phyloP scores from a whole-genome alignment of 2,329 filamentous ascomycete genomes.

The Davidsoniella neocaledoniae region DNA sequence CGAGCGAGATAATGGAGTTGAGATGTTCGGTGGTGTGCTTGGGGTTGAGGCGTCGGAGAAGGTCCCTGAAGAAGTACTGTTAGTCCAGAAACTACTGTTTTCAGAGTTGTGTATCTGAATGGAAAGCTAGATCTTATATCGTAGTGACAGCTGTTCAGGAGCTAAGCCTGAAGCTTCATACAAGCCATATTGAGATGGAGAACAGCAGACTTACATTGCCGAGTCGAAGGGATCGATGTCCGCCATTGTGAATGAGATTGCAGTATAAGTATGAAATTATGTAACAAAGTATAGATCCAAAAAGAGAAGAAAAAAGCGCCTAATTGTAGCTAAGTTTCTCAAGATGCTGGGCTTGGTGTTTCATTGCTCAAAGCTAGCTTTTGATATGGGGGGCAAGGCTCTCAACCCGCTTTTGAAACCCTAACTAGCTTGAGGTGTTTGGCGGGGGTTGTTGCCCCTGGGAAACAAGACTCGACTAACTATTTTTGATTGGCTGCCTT shows the following conservation, averaged over 20 bases:
- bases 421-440: constrained; percentile 2
- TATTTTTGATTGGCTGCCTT: constrained; percentile 8
- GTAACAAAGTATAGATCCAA: background rate
- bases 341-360: background rate
- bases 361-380: background rate
- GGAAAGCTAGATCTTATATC: too few relatives aligned
- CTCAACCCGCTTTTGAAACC: background rate
- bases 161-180: too few relatives aligned
- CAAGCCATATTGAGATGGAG: constrained; percentile 7
- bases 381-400: background rate
- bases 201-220: constrained; percentile 42
- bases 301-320: background rate
- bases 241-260: constrained; percentile 23
- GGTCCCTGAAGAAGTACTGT: constrained; percentile 46
- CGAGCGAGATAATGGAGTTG: constrained; percentile 70
- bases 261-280: background rate
- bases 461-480: background rate
- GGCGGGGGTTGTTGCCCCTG: constrained; percentile 6
- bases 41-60: constrained; percentile 92
- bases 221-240: constrained; percentile 55
- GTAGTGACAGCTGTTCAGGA: too few relatives aligned
- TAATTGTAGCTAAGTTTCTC: background rate
- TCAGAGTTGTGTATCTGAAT: background rate
- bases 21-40: constrained; percentile 83
- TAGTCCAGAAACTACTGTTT: background rate